Evolutionary conservation across 345 rosid species (phyloP), one percentile per base, ranked within the genome.

Genomic region (Arabidopsis thaliana): DNA sequence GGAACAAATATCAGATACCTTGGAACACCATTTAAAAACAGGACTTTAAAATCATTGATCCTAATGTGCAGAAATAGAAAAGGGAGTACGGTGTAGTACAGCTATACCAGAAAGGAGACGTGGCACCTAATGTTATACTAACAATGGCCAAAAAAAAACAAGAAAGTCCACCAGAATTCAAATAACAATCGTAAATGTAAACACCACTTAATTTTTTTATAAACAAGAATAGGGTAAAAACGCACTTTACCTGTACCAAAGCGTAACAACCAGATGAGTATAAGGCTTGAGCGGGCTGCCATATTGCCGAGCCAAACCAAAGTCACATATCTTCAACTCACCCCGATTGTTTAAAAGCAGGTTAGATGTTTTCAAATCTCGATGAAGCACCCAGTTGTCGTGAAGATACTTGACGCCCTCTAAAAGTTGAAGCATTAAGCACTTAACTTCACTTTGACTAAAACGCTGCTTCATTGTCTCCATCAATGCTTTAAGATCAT

Each of bases 381-480:
- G 88, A 79, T 95, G 99, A 69, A 95, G 98, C 78, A 95, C 98
- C 99, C 98, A 94, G 68, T 96, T 96, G 81, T 93, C 99, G 81
- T 95, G 99, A 79, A 95, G 96, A 89, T 92, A 92, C 75, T 95
- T 90, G 62, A 86, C 84, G 65, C 99, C 99, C 76, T 92, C 91
- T 72, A 95, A 82, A 34, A 95, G 87, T 85, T 95, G 99, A 49
- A 95, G 87, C 99, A 95, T 95, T 69, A 95, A 81, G 84, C 99
- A 95, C 80, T 95, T 95, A 67, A 95, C 99, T 82, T 95, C 98
- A 82, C 99, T 95, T 80, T 92, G 99, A 82, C 98, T 95, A 80
- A 89, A 95, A 46, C 98, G 96, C 78, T 95, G 98, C 87, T 89
- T 89, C 98, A 95, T 89, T 25, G 97, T 77, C 83, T 92, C 99